These are phyloP conservation scores for Pharus latifolius DNA, from an alignment of 176 grass and related monocot genomes.

Conservation along the genomic window DNA sequence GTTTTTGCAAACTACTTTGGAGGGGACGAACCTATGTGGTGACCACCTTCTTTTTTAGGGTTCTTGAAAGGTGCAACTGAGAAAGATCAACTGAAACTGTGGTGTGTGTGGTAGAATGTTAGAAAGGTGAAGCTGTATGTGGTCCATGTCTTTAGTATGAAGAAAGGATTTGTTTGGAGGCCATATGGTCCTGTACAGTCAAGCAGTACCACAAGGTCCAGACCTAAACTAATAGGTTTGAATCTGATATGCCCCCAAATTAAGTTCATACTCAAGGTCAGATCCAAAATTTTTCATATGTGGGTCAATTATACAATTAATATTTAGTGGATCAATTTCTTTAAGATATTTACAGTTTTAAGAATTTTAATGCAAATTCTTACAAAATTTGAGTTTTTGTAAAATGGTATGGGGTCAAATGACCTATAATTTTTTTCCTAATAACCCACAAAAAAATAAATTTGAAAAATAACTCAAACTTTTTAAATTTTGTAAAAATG, in stretches of 20 bases:
- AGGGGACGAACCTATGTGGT: background rate
- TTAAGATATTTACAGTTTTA: too few relatives aligned
- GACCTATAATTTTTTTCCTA: too few relatives aligned
- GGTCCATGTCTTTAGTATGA: conserved; percentile 33
- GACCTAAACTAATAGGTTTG: background rate
- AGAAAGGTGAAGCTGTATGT: conserved; percentile 12
- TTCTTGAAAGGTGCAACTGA: background rate
- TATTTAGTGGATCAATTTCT: too few relatives aligned
- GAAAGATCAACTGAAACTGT: conserved; percentile 19
- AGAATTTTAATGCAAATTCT: too few relatives aligned
- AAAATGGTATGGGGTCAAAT: too few relatives aligned
- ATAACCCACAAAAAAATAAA: too few relatives aligned
- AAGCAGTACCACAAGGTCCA: conserved; percentile 5
- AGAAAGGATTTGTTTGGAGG: conserved; percentile 21
- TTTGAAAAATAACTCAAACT: too few relatives aligned
- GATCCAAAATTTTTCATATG: too few relatives aligned
- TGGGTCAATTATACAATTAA: too few relatives aligned
- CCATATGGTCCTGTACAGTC: background rate
- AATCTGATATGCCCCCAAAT: conserved; percentile 20
- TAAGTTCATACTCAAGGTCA: too few relatives aligned
- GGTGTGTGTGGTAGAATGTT: conserved; percentile 9
- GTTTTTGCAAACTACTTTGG: background rate
- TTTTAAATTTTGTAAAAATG: too few relatives aligned
- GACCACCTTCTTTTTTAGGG: background rate
- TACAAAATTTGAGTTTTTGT: too few relatives aligned